These are phyloP conservation scores for Logfia minima DNA, from an alignment of 129 eudicot species.

Conservation along the genomic window DNA sequence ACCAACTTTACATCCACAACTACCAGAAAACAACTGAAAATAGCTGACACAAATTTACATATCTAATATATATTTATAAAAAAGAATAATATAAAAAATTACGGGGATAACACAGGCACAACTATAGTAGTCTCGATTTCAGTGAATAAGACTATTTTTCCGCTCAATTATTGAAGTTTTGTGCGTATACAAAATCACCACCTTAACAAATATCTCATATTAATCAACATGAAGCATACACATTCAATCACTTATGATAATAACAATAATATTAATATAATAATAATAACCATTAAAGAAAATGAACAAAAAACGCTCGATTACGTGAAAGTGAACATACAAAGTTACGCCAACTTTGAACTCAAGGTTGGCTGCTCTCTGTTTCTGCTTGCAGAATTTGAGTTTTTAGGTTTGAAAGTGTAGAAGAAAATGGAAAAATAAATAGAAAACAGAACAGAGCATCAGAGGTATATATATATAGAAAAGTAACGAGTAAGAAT, in stretches of 20 bases:
- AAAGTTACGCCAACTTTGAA: neutral
- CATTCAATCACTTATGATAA: neutral
- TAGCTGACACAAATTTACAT: too few relatives aligned
- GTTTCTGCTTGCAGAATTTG: slow-evolving; percentile 13
- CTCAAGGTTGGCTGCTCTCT: slow-evolving; percentile 5
- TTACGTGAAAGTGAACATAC: neutral
- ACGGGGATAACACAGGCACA: too few relatives aligned
- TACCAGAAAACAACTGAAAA: too few relatives aligned
- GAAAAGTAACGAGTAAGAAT: neutral
- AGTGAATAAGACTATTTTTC: neutral
- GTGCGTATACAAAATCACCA: neutral
- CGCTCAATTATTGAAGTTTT: neutral
- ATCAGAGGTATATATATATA: slow-evolving; percentile 2
- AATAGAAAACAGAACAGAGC: neutral
- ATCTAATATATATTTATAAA: too few relatives aligned
- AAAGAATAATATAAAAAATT: too few relatives aligned
- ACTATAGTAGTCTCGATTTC: too few relatives aligned
- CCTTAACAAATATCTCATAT: neutral
- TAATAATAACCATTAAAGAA: neutral
- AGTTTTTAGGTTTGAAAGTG: slow-evolving; percentile 6
- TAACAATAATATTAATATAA: too few relatives aligned
- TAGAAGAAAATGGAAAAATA: slow-evolving; percentile 1
- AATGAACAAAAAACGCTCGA: neutral
- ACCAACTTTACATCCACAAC: too few relatives aligned
- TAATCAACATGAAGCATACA: neutral